Evolutionary conservation across 2,329 filamentous ascomycete species (phyloP).

Genomic region (Kalmusia sp.): DNA sequence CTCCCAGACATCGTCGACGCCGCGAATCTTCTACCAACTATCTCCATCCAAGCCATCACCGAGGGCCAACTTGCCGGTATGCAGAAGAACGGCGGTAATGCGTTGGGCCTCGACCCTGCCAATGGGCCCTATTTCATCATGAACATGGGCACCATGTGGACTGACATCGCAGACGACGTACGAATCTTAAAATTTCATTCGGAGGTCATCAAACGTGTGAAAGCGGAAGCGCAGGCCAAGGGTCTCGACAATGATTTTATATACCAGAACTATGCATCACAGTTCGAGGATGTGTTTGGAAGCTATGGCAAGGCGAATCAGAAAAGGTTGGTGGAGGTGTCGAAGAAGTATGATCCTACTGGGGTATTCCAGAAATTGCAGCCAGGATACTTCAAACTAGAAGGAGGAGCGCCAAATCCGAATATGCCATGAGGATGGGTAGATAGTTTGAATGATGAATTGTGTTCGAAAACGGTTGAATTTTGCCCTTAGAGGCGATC

Average conservation of each 20-base stretch:
- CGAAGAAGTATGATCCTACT: conserved; percentile 49
- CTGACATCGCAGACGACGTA: conserved; percentile 28
- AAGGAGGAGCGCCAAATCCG: conserved; percentile 10
- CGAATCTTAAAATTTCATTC: conserved; percentile 25
- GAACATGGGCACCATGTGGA: conserved; percentile 28
- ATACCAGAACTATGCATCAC: no score
- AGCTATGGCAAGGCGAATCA: conserved; percentile 51
- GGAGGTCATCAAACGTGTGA: conserved; percentile 17
- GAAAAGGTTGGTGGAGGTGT: conserved; percentile 39
- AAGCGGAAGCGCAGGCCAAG: conserved; percentile 7
- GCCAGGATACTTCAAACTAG: conserved; percentile 54
- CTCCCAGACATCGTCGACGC: conserved; percentile 24
- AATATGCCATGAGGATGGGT: conserved; percentile 1
- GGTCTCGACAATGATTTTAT: conserved; percentile 35
- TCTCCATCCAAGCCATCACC: conserved; percentile 38
- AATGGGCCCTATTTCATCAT: conserved; percentile 28
- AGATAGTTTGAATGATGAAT: no score
- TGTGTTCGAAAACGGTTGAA: no score
- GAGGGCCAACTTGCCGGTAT: conserved; percentile 27
- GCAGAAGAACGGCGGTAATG: conserved; percentile 33
- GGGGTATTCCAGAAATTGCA: conserved; percentile 50
- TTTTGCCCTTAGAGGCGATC: not conserved
- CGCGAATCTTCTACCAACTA: conserved; percentile 21
- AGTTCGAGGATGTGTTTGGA: no score
- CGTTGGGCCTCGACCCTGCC: conserved; percentile 33